phyloP scores from a whole-genome alignment of 140 eudicot species.

The Flaveria floridana region DNA sequence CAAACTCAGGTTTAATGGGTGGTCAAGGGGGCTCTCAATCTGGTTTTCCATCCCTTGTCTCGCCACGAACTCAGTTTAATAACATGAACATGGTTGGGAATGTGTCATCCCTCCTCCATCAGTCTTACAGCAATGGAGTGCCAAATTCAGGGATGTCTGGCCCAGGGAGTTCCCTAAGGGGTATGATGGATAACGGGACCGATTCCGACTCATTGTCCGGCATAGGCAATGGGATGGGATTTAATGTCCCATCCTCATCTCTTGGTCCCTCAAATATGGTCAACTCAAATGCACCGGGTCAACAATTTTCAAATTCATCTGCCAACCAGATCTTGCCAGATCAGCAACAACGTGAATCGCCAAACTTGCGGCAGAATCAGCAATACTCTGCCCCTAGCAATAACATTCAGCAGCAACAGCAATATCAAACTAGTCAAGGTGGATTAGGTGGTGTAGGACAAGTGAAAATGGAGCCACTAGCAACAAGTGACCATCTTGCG shows the following conservation, averaged over 20 bases:
- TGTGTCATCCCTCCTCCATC: conserved; percentile 75
- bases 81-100: conserved; percentile 92
- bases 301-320: conserved; percentile 60
- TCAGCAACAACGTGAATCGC: conserved; percentile 66
- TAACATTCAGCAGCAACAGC: conserved; percentile 58
- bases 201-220: conserved; percentile 67
- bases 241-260: conserved; percentile 54
- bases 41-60: conserved; percentile 62
- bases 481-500: conserved; percentile 55
- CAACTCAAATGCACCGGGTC: conserved; percentile 48
- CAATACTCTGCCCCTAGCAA: conserved; percentile 58
- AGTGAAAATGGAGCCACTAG: conserved; percentile 83
- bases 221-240: conserved; percentile 80
- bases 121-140: conserved; percentile 76
- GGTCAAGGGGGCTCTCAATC: conserved; percentile 86
- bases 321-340: conserved; percentile 72
- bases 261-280: conserved; percentile 54
- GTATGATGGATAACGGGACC: conserved; percentile 60
- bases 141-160: conserved; percentile 48
- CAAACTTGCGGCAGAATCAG: conserved; percentile 66
- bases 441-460: conserved; percentile 67
- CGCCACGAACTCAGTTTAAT: conserved; percentile 69
- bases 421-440: conserved; percentile 61
- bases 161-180: conserved; percentile 56
- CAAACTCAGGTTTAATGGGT: conserved; percentile 72